These are phyloP conservation scores for Blastobotrys mokoenaii DNA, from an alignment of 805 yeast species.

Conservation along the genomic window DNA sequence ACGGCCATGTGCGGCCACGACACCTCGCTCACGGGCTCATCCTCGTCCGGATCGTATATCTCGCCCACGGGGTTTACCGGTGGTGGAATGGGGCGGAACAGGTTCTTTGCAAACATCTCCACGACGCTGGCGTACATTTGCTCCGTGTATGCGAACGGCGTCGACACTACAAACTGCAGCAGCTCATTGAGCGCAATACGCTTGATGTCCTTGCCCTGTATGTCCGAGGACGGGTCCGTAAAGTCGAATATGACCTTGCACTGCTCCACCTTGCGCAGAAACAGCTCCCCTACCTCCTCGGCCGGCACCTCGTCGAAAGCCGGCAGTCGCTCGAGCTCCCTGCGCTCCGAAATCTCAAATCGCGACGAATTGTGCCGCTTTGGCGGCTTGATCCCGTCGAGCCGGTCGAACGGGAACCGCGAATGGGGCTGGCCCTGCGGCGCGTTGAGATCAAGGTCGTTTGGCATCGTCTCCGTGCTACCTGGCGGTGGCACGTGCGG, in stretches of 20 bases:
- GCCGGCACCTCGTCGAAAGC: conserved; percentile 81
- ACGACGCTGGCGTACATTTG: conserved; percentile 86
- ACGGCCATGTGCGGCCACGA: conserved; percentile 99
- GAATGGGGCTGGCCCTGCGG: conserved; percentile 14
- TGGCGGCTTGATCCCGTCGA: conserved; percentile 76
- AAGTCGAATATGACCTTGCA: conserved; percentile 93
- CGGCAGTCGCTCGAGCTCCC: conserved; percentile 70
- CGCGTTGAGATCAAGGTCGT: conserved; percentile 23
- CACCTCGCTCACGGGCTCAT: conserved; percentile 91
- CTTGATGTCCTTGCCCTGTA: conserved; percentile 88
- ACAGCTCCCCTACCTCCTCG: conserved; percentile 69
- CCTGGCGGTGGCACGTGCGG: conserved; percentile 26
- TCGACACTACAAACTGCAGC: conserved; percentile 75
- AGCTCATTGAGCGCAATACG: conserved; percentile 80
- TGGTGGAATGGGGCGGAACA: conserved; percentile 95
- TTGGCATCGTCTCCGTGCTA: conserved; percentile 30
- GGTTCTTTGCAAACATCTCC: conserved; percentile 77
- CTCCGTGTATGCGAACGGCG: conserved; percentile 78
- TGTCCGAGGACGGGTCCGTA: conserved; percentile 84
- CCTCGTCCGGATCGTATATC: conserved; percentile 95
- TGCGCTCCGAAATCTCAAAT: conserved; percentile 67
- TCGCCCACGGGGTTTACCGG: conserved; percentile 97
- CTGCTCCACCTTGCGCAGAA: conserved; percentile 83
- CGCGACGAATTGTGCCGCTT: conserved; percentile 89
- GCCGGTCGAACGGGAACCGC: conserved; percentile 48